phyloP scores from a whole-genome alignment of 2,329 filamentous ascomycete genomes.

The Venturiaceae sp. region DNA sequence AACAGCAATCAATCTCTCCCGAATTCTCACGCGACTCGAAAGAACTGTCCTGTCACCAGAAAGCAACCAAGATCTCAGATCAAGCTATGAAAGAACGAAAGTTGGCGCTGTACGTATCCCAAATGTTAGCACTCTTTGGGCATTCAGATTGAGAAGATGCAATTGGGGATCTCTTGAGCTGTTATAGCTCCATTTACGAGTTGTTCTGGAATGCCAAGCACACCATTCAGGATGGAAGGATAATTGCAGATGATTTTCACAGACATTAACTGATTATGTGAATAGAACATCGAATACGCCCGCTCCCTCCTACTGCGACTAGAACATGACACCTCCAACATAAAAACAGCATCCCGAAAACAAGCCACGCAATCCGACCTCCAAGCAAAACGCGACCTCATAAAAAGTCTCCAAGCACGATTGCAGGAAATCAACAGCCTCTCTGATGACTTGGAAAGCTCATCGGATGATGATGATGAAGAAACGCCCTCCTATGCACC shows the following conservation, averaged over 20 bases:
- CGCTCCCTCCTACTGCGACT: slow-evolving; percentile 53
- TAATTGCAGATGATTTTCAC: neutral
- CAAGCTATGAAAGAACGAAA: neutral
- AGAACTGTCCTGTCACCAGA: neutral
- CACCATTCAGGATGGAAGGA: no score
- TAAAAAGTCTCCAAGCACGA: slow-evolving; percentile 57
- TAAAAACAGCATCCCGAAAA: slow-evolving; percentile 49
- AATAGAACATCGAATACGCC: slow-evolving; percentile 63
- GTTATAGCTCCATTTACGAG: no score
- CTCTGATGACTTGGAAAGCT: slow-evolving; percentile 27
- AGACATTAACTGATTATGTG: neutral
- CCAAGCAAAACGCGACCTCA: slow-evolving; percentile 51
- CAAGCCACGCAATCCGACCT: slow-evolving; percentile 55
- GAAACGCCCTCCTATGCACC: slow-evolving; percentile 19
- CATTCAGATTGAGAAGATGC: no score
- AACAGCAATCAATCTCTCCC: neutral
- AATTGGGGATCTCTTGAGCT: no score
- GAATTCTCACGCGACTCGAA: neutral
- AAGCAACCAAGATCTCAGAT: neutral
- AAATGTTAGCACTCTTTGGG: no score
- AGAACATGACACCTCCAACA: slow-evolving; percentile 2
- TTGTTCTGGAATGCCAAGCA: no score
- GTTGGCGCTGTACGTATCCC: neutral
- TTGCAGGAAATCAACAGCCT: slow-evolving; percentile 56
- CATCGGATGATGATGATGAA: slow-evolving; percentile 26